Evolutionary conservation across 2,329 filamentous ascomycete genomes (phyloP).

Genomic region (Fusarium anguioides): DNA sequence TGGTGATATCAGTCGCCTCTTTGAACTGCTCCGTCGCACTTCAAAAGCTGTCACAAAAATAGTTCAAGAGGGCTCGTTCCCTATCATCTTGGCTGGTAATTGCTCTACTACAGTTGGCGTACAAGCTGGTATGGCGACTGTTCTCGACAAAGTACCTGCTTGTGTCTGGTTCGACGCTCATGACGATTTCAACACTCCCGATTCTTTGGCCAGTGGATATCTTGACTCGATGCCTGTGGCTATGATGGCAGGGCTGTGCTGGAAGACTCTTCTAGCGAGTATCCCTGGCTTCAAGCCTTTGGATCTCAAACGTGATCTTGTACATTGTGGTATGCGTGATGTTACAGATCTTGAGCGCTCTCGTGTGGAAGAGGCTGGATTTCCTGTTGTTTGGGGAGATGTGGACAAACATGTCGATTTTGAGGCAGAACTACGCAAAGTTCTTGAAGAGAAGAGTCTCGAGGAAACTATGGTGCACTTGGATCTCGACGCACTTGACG

Average conservation of each 20-base stretch:
- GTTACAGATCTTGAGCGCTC: constrained; percentile 14
- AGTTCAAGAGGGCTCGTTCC: neutral
- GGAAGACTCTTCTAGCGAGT: constrained; percentile 33
- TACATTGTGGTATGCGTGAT: constrained; percentile 9
- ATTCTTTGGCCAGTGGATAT: constrained; percentile 41
- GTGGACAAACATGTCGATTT: constrained; percentile 24
- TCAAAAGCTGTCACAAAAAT: neutral
- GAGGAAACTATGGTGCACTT: constrained; percentile 48
- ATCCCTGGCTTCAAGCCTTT: constrained; percentile 41
- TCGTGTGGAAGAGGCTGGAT: constrained; percentile 44
- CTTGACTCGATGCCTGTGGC: constrained; percentile 47
- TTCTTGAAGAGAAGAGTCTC: constrained; percentile 23
- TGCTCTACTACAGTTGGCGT: constrained; percentile 10
- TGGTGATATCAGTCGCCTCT: constrained; percentile 10
- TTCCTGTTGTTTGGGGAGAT: constrained; percentile 47
- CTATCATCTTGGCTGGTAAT: constrained; percentile 7
- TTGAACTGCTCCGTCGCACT: constrained; percentile 1
- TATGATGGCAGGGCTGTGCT: constrained; percentile 43
- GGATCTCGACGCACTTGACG: constrained; percentile 51
- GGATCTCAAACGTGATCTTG: neutral
- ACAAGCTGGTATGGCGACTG: constrained; percentile 47
- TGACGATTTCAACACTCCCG: constrained; percentile 52
- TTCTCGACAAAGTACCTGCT: constrained; percentile 34
- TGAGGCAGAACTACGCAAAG: constrained; percentile 11
- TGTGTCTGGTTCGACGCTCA: constrained; percentile 58